Evolutionary conservation across 768 basidiomycete genomes (phyloP), one percentile per base, ranked within the genome.

Genomic region (Termitomyces heimii): DNA sequence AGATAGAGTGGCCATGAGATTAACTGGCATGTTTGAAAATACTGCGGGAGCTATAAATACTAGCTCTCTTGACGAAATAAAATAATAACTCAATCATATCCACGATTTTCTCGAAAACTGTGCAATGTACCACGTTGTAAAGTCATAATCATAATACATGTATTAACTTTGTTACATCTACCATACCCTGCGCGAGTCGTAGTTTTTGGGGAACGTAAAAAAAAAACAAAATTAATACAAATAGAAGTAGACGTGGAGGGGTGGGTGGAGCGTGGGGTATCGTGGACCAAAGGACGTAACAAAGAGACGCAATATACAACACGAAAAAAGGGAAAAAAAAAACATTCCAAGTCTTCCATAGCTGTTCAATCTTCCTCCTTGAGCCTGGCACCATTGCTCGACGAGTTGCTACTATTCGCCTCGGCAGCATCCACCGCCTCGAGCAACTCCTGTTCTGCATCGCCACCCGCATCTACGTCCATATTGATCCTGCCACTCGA

Each of bases 401-500:
- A 68, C 28, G 71, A 66, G 47, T 67, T 67, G 50, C 71, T 67
- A 51, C 71, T 73, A 49, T 77, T 70, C 20, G 74, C 76, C 63
- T 79, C 80, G 5, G 79, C 74, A 6, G 79, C 80, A 57, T 77
- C 77, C 0, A 78, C 80, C 35, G 80, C 80, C 59, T 79, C 80
- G n/a, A 81, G 65, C 26, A 82, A 65, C 26, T 81, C 80, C 46
- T 70, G 71, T 13, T 81, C 79, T 0, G 77, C 72, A 54, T 77
- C 77, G 1, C 68, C 68, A 16, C 64, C 67, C 0, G 26, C 62
- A 31, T 64, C 66, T 14, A 56, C 51, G 6, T 57, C 60, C 49
- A 60, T 60, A 29, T 32, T 20, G 3, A 29, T 51, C n/a, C 48
- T 50, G 14, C 26, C 48, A 44, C 49, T 60, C 14, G 50, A 55